These are phyloP conservation scores for Ogataea kodamae DNA, from an alignment of 805 yeast genomes.

Conservation along the genomic window DNA sequence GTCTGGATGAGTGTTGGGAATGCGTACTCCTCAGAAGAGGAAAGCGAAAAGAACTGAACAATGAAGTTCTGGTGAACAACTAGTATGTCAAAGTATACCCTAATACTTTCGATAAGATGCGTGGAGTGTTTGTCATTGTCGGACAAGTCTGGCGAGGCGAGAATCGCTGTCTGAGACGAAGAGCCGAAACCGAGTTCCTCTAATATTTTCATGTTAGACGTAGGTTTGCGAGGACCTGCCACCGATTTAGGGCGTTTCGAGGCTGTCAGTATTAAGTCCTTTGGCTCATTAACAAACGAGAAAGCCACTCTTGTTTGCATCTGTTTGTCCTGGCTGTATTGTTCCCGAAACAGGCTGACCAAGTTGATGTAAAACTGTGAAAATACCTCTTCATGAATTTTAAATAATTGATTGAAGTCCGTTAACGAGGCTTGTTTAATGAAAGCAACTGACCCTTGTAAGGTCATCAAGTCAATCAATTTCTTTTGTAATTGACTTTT, in stretches of 20 bases:
- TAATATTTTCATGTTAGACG: constrained; percentile 22
- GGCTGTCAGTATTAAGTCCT: constrained; percentile 17
- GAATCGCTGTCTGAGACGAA: not conserved
- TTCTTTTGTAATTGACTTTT: constrained; percentile 22
- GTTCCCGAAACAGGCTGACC: constrained; percentile 17
- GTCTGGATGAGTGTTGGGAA: constrained; percentile 42
- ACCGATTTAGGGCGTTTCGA: constrained; percentile 11
- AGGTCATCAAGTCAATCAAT: constrained; percentile 40
- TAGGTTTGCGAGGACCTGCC: constrained; percentile 9
- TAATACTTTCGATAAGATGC: constrained; percentile 10
- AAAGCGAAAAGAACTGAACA: constrained; percentile 42
- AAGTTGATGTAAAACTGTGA: constrained; percentile 29
- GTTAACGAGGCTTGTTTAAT: constrained; percentile 53
- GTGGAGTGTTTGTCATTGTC: constrained; percentile 3
- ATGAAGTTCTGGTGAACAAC: constrained; percentile 47
- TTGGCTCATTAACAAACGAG: constrained; percentile 23
- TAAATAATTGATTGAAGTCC: constrained; percentile 43
- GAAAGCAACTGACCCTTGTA: constrained; percentile 50
- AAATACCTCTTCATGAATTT: constrained; percentile 35
- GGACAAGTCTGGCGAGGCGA: constrained; percentile 1
- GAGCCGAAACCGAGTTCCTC: constrained; percentile 27
- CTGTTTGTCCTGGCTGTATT: constrained; percentile 13
- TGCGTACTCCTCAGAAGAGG: constrained; percentile 34
- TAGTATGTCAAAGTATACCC: constrained; percentile 14
- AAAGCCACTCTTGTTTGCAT: constrained; percentile 8